phyloP scores from a whole-genome alignment of 768 basidiomycete genomes.

The Termitomyces sp. region DNA sequence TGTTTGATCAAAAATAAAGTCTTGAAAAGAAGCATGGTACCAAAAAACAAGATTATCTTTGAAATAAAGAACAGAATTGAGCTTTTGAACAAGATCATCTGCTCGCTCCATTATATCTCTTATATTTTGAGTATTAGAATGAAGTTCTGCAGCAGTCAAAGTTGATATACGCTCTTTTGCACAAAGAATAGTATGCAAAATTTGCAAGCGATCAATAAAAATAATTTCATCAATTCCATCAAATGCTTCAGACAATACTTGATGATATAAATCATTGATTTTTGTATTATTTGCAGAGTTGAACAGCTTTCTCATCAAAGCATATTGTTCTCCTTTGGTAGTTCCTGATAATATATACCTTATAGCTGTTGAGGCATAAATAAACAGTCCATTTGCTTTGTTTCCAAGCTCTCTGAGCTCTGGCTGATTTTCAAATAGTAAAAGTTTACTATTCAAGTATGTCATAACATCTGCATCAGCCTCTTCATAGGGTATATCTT shows the following conservation, averaged over 20 bases:
- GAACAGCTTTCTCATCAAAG: background rate
- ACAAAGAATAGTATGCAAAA: conserved; percentile 16
- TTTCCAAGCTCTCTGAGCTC: background rate
- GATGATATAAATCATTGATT: background rate
- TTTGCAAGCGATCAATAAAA: background rate
- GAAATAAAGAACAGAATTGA: conserved; percentile 17
- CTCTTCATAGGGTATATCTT: background rate
- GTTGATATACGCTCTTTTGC: conserved; percentile 4
- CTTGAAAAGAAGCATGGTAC: conserved; percentile 16
- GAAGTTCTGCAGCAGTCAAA: conserved; percentile 9
- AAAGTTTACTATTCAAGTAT: background rate
- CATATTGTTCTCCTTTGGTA: background rate
- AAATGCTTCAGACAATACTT: background rate
- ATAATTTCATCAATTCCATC: background rate
- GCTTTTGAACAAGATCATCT: conserved; percentile 4
- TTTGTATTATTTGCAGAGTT: background rate
- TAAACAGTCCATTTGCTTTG: background rate
- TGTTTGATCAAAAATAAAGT: conserved; percentile 15
- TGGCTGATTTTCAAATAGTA: background rate
- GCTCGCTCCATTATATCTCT: background rate
- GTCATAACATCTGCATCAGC: background rate
- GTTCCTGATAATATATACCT: background rate
- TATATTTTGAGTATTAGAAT: background rate
- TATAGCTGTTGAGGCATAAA: background rate
- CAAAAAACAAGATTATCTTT: conserved; percentile 1